phyloP scores from a whole-genome alignment of 2,329 filamentous ascomycete genomes.

The Tolypocladium cylindrosporum region DNA sequence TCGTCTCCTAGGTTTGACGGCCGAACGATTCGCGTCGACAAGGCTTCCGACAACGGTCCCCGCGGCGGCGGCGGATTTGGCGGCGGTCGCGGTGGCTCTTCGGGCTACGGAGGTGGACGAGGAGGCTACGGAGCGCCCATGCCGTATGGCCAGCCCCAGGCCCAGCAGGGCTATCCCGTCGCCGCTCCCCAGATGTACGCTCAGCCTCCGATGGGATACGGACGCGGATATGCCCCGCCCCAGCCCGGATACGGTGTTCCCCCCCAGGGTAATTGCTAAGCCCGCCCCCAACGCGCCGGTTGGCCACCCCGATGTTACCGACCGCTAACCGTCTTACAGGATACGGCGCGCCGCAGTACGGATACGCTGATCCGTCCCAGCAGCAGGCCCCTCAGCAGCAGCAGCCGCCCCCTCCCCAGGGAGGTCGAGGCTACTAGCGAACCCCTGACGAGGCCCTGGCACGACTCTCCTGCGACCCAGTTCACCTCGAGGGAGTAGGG shows the following conservation, averaged over 20 bases:
- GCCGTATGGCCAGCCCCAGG: constrained; percentile 26
- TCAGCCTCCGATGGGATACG: constrained; percentile 19
- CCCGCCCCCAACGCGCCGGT: neutral
- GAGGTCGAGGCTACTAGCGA: constrained; percentile 12
- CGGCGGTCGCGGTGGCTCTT: constrained; percentile 25
- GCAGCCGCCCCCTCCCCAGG: constrained; percentile 10
- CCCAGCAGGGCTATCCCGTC: constrained; percentile 24
- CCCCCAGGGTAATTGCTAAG: constrained; percentile 27
- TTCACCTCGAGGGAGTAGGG: neutral
- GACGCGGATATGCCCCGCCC: constrained; percentile 25
- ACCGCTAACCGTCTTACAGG: constrained; percentile 16
- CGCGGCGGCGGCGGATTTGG: constrained; percentile 29
- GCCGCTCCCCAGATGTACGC: constrained; percentile 26
- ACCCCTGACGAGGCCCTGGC: neutral
- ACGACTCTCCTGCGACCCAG: neutral
- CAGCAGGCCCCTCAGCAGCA: constrained; percentile 8
- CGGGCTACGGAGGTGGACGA: constrained; percentile 31
- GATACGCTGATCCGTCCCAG: constrained; percentile 24
- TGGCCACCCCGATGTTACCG: neutral
- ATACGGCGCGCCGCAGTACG: constrained; percentile 30
- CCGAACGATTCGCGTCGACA: constrained; percentile 89
- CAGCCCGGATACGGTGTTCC: constrained; percentile 24
- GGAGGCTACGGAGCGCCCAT: constrained; percentile 34
- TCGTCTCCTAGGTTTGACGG: constrained; percentile 67
- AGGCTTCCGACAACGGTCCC: constrained; percentile 72